These are phyloP conservation scores for Lecanoromycetidae sp. DNA, from an alignment of 2,329 filamentous ascomycete genomes.

Conservation along the genomic window DNA sequence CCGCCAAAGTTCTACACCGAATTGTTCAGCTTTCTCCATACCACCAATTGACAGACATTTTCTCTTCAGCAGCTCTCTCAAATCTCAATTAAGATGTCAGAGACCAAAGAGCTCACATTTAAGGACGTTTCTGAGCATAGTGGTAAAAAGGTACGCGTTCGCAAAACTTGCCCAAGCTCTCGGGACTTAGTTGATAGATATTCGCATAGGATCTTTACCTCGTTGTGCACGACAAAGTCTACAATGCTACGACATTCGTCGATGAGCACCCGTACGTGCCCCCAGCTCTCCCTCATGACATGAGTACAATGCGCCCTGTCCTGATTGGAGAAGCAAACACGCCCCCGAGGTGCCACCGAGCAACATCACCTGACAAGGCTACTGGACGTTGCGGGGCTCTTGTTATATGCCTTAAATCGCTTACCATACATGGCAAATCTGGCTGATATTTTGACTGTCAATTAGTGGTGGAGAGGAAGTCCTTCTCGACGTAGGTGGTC, in stretches of 20 bases:
- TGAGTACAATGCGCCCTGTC: not conserved
- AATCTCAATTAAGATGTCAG: conserved; percentile 34
- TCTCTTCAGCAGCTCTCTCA: not conserved
- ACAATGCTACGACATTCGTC: conserved; percentile 76
- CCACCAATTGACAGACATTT: not conserved
- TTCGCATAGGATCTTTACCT: conserved; percentile 61
- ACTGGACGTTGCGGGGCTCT: not conserved
- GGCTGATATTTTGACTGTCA: conserved; percentile 8
- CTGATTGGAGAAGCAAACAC: not conserved
- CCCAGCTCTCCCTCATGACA: conserved; percentile 11
- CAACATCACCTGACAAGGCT: not conserved
- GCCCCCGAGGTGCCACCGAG: not conserved
- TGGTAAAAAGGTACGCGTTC: conserved; percentile 52
- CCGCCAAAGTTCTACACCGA: too few relatives aligned
- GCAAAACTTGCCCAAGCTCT: not conserved
- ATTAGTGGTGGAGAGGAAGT: conserved; percentile 98
- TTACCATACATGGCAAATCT: not conserved
- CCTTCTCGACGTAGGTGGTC: conserved; percentile 84
- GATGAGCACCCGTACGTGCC: conserved; percentile 85
- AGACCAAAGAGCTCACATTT: conserved; percentile 56
- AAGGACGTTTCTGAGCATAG: conserved; percentile 74
- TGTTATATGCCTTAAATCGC: not conserved
- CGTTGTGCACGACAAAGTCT: conserved; percentile 94
- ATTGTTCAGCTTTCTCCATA: too few relatives aligned
- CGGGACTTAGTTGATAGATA: not conserved